Evolutionary conservation across 208 protist genomes (phyloP), one percentile per base, ranked within the genome.

Genomic region (Wallacemonas sp.): DNA sequence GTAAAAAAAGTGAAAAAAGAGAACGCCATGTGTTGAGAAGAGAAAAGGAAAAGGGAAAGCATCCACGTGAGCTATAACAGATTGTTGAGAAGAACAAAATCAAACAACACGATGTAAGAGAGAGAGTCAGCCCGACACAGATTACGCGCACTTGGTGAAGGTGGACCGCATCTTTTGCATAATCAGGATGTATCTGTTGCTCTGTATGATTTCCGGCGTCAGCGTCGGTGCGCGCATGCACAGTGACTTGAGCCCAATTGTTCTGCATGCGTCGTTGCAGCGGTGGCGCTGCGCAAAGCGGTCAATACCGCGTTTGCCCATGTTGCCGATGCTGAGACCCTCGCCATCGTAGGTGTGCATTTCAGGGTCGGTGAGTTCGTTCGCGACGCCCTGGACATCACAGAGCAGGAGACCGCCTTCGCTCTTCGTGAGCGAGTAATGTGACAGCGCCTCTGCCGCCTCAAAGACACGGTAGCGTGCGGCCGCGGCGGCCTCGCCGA

Each of bases 381-480:
- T 76, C 12, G 60, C 63, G 2, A 91, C 84, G 16, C 87, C 87
- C 52, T 93, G 87, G 21, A 93, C 72, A 46, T 93, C 87, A 64
- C 81, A 88, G 14, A 93, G 52, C 14, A 93, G 70, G 68, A 88
- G 39, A 0, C 64, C 68, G 14, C 78, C 76, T 12, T 72, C 76
- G 29, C 80, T 85, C 43, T 68, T 65, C n/a, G 70, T 26, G 24
- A 86, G 76, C 5, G 84, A 87, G 63, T 85, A 93, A 72, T 93
- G 87, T 21, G 81, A 86, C 34, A 93, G 82, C 0, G 87, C 87
- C 76, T 96, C 87, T 8, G 92, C 85, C 9, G 83, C 81, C 34
- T 85, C 69, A 58, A 88, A 85, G 23, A 86, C 69, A 39, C 52
- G 63, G 1, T 66, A 69, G 19, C 72, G 72, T 21, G 64, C 44